Conservation (phyloP, 179 eudicot species). For the Patellifolia procumbens region DNA sequence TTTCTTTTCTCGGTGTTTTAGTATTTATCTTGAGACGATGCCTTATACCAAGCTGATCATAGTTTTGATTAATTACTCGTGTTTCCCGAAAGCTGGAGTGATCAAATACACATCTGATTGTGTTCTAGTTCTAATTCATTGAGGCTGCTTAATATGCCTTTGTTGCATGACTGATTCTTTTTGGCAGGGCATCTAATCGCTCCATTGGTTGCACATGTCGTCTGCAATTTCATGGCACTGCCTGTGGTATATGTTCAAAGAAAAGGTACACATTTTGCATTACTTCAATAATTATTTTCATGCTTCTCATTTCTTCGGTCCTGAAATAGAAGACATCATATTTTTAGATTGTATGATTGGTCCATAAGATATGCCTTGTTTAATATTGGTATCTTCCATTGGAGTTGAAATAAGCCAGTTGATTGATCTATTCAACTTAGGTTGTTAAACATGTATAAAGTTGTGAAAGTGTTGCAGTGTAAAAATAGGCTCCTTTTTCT, state of each 20-base stretch:
- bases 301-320: not conserved
- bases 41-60: not conserved
- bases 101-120: not conserved
- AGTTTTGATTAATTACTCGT: not conserved
- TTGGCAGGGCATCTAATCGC: conserved; percentile 73
- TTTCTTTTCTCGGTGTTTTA: not conserved
- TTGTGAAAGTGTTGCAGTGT: no score
- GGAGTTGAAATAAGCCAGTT: not conserved
- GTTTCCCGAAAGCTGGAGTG: not conserved
- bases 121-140: not conserved
- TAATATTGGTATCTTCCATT: not conserved
- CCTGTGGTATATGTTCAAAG: conserved; percentile 61
- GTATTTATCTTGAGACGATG: not conserved
- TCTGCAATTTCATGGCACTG: conserved; percentile 87
- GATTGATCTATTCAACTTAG: no score
- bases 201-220: conserved; percentile 80
- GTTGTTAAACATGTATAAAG: no score
- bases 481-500: no score
- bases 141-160: not conserved
- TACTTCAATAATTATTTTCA: no score
- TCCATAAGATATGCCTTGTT: not conserved
- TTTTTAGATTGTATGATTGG: not conserved
- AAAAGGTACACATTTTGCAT: conserved; percentile 45
- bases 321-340: not conserved
- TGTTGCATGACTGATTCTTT: not conserved